phyloP scores from a whole-genome alignment of 371 early-diverging fungal genomes.

The Apophysomyces elegans region DNA sequence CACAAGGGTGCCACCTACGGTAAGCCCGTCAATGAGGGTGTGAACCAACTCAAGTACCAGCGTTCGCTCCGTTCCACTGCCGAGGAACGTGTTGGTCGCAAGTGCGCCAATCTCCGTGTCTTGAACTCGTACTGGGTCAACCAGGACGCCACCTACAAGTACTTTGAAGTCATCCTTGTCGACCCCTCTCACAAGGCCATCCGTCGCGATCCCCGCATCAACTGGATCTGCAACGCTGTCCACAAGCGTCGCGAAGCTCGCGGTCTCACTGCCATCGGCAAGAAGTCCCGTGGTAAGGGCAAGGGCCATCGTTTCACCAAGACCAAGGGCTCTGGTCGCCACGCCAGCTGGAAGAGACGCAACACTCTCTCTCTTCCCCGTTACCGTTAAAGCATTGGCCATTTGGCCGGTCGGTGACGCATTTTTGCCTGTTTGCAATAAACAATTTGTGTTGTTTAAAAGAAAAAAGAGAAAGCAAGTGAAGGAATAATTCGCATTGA shows the following conservation, averaged over 20 bases:
- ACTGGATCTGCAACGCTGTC: constrained; percentile 97
- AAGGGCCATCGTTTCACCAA: constrained; percentile 98
- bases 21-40: constrained; percentile 98
- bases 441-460: constrained; percentile 13
- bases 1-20: constrained; percentile 98
- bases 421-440: constrained; percentile 2
- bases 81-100: constrained; percentile 97
- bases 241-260: constrained; percentile 56
- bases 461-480: not conserved
- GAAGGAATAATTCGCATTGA: constrained; percentile 2
- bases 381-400: constrained; percentile 62
- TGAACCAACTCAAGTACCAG: constrained; percentile 97
- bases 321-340: constrained; percentile 37
- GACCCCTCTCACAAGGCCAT: constrained; percentile 97
- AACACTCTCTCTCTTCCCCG: constrained; percentile 79
- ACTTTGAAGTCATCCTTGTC: constrained; percentile 98
- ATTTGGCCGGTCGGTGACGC: not conserved
- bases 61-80: constrained; percentile 92
- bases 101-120: constrained; percentile 94
- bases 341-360: constrained; percentile 64
- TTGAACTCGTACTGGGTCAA: constrained; percentile 99
- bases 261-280: constrained; percentile 97
- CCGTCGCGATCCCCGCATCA: constrained; percentile 97
- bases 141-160: constrained; percentile 98
- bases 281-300: constrained; percentile 97